Evolutionary conservation across 139 green algal genomes (phyloP), one percentile per base, ranked within the genome.

Genomic region (Parachlorella kessleri): DNA sequence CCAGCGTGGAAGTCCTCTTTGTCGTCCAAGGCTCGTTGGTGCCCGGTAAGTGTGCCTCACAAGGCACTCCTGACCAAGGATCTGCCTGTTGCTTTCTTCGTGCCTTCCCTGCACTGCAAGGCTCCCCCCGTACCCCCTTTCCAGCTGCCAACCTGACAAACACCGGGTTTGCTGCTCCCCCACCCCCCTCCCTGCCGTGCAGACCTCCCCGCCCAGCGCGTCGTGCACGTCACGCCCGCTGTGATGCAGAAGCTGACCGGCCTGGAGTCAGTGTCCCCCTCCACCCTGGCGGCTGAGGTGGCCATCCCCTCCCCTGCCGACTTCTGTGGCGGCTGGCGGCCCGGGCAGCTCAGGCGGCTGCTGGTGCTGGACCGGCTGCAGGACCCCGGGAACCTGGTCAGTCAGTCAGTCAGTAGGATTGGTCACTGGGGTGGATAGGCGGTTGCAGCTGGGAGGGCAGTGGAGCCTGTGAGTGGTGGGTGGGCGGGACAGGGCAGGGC

Each of bases 331-430:
- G 26, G 33, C 2, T 33, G 48, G 38, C 65, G 55, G 21, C 39
- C 30, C 1, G 67, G 63, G 18, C 30, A 40, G 28, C 76, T 86
- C 65, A 72, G 72, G 39, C 88, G 90, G 8, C 80, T 96, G 41
- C 78, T 97, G 55, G 91, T 82, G 18, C 86, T 97, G 32, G 93
- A 96, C 28, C 41, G 87, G 6, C 80, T 95, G 26, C 92, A 90
- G 70, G 82, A 90, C 33, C 82, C 85, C 26, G 87, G 87, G 36
- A 91, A 89, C 74, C 1, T 90, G 80, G 82, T 82, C n/a, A n/a
- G n/a, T n/a, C n/a, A n/a, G n/a, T n/a, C n/a, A n/a, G n/a, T n/a
- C n/a, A n/a, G n/a, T n/a, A n/a, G n/a, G n/a, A n/a, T n/a, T n/a
- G n/a, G n/a, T n/a, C n/a, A n/a, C n/a, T n/a, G n/a, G n/a, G n/a